These are phyloP conservation scores for Exserohilum rostratum DNA, from an alignment of 2,329 filamentous ascomycete genomes.

Conservation along the genomic window DNA sequence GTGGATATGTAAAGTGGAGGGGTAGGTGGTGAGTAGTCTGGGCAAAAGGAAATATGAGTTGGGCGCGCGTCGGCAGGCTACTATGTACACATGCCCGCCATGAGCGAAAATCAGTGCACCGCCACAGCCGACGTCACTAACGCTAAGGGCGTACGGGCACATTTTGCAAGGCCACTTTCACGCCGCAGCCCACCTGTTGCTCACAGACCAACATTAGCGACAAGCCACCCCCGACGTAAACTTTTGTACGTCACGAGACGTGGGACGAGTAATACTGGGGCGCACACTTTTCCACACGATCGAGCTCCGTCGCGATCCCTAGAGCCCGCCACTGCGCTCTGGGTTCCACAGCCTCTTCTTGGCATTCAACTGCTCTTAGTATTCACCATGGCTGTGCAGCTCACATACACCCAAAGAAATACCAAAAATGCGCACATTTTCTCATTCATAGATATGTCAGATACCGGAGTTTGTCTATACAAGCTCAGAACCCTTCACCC, in stretches of 20 bases:
- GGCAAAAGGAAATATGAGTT: conserved; percentile 18
- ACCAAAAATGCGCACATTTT: conserved; percentile 14
- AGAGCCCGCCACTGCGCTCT: too few species aligned
- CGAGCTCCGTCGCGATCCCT: neutral
- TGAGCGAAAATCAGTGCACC: conserved; percentile 24
- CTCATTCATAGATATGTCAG: conserved; percentile 34
- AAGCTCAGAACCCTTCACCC: conserved; percentile 31
- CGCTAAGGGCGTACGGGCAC: conserved; percentile 10
- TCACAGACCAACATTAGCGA: neutral
- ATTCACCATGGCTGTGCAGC: too few species aligned
- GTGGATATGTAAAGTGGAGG: conserved; percentile 2
- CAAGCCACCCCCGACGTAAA: neutral
- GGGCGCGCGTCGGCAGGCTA: conserved; percentile 24
- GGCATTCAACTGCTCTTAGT: too few species aligned
- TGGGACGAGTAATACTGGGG: neutral
- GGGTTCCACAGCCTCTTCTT: too few species aligned
- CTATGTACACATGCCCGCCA: conserved; percentile 13
- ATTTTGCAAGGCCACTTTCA: neutral
- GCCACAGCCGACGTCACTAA: conserved; percentile 27
- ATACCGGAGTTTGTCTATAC: conserved; percentile 38
- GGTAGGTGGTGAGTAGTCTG: conserved; percentile 6
- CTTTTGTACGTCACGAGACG: neutral
- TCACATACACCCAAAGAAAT: too few species aligned
- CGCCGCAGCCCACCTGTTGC: neutral
- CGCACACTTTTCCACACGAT: neutral